A percentile compares a stretch with the other conserved stretches of the same genome.
phyloP scores from a whole-genome alignment of 108 stramenopile species.

The Pseudonitzschia multistriata region DNA sequence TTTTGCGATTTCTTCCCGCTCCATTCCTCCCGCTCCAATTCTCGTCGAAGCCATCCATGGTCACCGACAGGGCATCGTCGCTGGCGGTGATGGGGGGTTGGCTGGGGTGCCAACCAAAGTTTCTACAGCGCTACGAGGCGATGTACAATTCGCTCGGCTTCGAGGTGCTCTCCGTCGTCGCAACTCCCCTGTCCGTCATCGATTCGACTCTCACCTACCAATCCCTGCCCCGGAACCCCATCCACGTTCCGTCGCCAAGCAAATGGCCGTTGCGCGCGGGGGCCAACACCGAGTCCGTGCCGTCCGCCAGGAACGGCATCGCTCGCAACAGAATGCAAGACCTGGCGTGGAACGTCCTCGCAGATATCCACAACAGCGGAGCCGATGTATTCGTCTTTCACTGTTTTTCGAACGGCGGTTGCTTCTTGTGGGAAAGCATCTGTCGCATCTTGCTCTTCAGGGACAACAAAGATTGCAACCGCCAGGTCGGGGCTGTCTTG shows the following conservation, averaged over 20 bases:
- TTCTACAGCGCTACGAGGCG: slow-evolving; percentile 48
- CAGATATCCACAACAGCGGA: slow-evolving; percentile 39
- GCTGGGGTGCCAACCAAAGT: slow-evolving; percentile 68
- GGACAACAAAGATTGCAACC: slow-evolving; percentile 10
- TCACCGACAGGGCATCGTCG: slow-evolving; percentile 1
- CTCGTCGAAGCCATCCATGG: neutral
- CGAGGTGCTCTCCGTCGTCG: slow-evolving; percentile 44
- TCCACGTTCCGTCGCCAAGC: slow-evolving; percentile 7
- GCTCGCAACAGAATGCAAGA: slow-evolving; percentile 35
- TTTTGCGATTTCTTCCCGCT: too few relatives aligned
- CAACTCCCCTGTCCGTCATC: slow-evolving; percentile 52
- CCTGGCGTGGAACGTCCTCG: slow-evolving; percentile 48
- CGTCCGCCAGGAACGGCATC: neutral
- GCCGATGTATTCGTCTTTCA: slow-evolving; percentile 52
- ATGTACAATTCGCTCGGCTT: slow-evolving; percentile 59
- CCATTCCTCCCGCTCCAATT: too few relatives aligned
- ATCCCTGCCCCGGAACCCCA: neutral
- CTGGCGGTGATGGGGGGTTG: slow-evolving; percentile 73
- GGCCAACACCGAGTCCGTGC: neutral
- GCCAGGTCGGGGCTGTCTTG: neutral
- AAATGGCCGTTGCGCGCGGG: neutral
- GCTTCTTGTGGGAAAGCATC: slow-evolving; percentile 83
- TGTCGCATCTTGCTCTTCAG: slow-evolving; percentile 42
- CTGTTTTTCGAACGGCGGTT: slow-evolving; percentile 81
- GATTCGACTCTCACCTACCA: slow-evolving; percentile 26